A percentile compares a stretch with the other conserved stretches of the same genome.
These are phyloP conservation scores for Penicillium robsamsonii DNA, from an alignment of 495 filamentous ascomycete genomes.

Conservation along the genomic window DNA sequence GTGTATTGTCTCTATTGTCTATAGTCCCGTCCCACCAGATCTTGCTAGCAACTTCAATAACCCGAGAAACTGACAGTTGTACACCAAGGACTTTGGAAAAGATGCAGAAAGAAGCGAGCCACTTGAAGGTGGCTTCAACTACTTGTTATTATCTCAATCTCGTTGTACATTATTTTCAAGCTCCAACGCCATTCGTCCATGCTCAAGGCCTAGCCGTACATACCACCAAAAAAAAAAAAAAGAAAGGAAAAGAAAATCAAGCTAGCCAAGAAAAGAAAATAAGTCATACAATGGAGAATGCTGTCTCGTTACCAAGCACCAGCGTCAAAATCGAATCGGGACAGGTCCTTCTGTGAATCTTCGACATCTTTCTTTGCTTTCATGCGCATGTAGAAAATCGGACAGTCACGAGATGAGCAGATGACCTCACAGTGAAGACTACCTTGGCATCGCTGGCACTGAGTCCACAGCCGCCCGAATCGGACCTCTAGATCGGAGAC, in stretches of 20 bases:
- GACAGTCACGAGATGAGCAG: slow-evolving; percentile 92
- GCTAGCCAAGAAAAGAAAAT: not conserved
- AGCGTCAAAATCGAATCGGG: slow-evolving; percentile 82
- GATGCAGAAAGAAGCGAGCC: not conserved
- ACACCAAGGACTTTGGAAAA: not conserved
- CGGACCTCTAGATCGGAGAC: slow-evolving; percentile 88
- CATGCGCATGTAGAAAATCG: slow-evolving; percentile 99
- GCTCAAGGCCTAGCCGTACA: not conserved
- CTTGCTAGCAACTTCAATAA: not conserved
- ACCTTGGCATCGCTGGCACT: slow-evolving; percentile 97
- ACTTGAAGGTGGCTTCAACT: not conserved
- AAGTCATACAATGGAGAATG: slow-evolving; percentile 14
- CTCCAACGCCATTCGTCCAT: slow-evolving; percentile 10
- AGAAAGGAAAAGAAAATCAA: too few relatives aligned
- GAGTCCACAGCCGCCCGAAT: slow-evolving; percentile 93
- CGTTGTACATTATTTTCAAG: slow-evolving; percentile 4
- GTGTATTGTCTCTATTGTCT: not conserved
- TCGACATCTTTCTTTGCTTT: slow-evolving; percentile 99
- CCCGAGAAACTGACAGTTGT: not conserved
- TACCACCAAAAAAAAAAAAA: slow-evolving; percentile 3
- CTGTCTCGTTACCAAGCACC: slow-evolving; percentile 50
- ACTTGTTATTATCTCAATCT: slow-evolving; percentile 6
- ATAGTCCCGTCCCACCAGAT: too few relatives aligned
- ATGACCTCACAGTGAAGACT: slow-evolving; percentile 98
- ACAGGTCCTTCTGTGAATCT: slow-evolving; percentile 87